Evolutionary conservation across 352 stramenopile genomes (phyloP).

Genomic region (Globisporangium solare): DNA sequence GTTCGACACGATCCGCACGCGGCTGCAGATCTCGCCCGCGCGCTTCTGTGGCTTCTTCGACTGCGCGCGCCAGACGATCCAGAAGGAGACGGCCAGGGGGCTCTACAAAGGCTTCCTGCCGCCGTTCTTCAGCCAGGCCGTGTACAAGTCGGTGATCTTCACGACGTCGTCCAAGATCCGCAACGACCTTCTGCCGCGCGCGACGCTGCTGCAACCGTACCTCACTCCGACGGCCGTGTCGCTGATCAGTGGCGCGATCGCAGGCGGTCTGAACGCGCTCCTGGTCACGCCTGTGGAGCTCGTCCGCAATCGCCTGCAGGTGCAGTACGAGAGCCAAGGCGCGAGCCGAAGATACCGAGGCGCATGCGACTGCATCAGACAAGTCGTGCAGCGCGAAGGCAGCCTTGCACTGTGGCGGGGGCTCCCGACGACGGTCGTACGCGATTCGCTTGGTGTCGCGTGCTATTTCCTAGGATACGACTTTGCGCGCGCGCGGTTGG

Average conservation of each 20-base stretch:
- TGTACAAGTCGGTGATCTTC: slow-evolving; percentile 90
- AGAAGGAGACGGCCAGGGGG: slow-evolving; percentile 51
- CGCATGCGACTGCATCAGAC: slow-evolving; percentile 45
- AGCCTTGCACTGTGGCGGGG: slow-evolving; percentile 69
- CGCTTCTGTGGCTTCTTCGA: slow-evolving; percentile 60
- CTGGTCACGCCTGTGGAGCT: slow-evolving; percentile 75
- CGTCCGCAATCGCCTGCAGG: slow-evolving; percentile 74
- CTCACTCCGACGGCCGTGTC: slow-evolving; percentile 40
- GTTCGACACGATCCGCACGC: slow-evolving; percentile 84
- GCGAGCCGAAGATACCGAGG: slow-evolving; percentile 45
- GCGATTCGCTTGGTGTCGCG: slow-evolving; percentile 80
- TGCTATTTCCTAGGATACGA: slow-evolving; percentile 88
- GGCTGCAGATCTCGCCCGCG: slow-evolving; percentile 67
- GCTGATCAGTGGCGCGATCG: slow-evolving; percentile 48
- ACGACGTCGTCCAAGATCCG: slow-evolving; percentile 60
- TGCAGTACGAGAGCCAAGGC: slow-evolving; percentile 63
- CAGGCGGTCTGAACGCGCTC: slow-evolving; percentile 69
- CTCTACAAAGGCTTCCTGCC: slow-evolving; percentile 85
- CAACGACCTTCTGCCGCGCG: slow-evolving; percentile 40
- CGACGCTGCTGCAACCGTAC: slow-evolving; percentile 24
- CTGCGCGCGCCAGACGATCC: slow-evolving; percentile 57
- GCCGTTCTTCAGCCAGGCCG: slow-evolving; percentile 82
- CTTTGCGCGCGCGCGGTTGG: slow-evolving; percentile 44
- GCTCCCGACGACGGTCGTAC: slow-evolving; percentile 65
- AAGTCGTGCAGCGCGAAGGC: slow-evolving; percentile 58